Evolutionary conservation across 1,284 basidiomycete species (phyloP), one percentile per base, ranked within the genome.

Genomic region (Phlebopus sp.): DNA sequence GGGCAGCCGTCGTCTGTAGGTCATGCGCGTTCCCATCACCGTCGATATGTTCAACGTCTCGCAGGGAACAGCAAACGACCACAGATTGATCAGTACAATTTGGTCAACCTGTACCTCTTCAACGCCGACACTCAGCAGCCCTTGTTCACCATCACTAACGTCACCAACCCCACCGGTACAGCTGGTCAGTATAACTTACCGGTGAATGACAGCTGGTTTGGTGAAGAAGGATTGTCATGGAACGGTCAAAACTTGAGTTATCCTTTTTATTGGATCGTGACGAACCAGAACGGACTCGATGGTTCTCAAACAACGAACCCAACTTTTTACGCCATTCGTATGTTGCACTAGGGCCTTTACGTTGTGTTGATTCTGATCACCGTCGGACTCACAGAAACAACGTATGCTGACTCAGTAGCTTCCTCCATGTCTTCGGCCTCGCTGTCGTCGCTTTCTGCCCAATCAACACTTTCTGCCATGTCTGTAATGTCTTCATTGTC

Each of bases 201-300:
- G 30, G 84, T 88, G 37, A 76, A 90, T 59, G 90, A 92, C 62
- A 67, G 72, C 9, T 91, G 87, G 85, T 91, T 81, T 68, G 86
- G 84, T 23, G 35, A 59, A 2, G 64, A 74, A 43, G 84, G 84
- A 37, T 48, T 62, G 30, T 54, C 69, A 14, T 84, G 78, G 75
- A 64, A 73, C 13, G 79, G 79, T 42, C 50, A 56, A 36, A 77
- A 86, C 57, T 64, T 76, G 46, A 69, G 77, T 11, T 85, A 79
- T 67, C 79, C 84, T 1, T 90, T 78, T 59, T 90, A 77, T 67
- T 92, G 84, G 75, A 72, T 87, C 42, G 74, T 91, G 55, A 82
- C 80, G 11, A 73, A 72, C 44, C 75, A 79, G 40, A 58, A 64
- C 31, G 65, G 71, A 2, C 69, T 85, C 34, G 73, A 79, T 52